Base-by-base conservation (phyloP, 1,284 basidiomycete genomes). In the Heterobasidion annosum region DNA sequence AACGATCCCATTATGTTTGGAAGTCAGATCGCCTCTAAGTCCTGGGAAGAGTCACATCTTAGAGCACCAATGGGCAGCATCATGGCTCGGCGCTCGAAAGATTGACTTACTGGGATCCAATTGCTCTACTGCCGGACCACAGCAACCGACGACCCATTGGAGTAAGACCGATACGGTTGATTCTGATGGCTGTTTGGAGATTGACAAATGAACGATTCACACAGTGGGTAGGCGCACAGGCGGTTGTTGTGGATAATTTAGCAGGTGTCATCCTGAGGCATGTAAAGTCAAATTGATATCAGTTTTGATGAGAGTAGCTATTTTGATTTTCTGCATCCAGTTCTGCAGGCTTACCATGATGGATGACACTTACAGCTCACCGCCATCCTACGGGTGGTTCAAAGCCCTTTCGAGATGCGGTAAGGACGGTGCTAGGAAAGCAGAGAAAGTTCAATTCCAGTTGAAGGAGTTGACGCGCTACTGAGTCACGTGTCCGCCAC, bases 41-140 rank as follows among this genome's bases (percentile, higher is more conserved):
- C 45, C 52, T 58, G 58, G 58, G 49, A 50, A 57, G 56, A 58
- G 32, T 35, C 19, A 12, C 25, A 25, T 25, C 25, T 10, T 10
- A 40, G n/a, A 40, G 37, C 37, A n/a, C 37, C 37, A 40, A 40
- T 40, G 37, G n/a, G 37, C 37, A 40, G 6, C 37, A 40, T 10
- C 37, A 40, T 40, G 37, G 37, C 37, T 8, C 37, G n/a, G 25
- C 25, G 25, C 25, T 25, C 25, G 5, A 25, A 25, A 3, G 25
- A 25, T 25, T 25, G 25, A 25, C 25, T 25, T 25, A 25, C 25
- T 25, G 25, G 37, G 37, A 40, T 40, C 37, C 37, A 40, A 40
- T 40, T 12, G 37, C n/a, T n/a, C 37, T 40, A 40, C 37, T 40
- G 37, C 37, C 37, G 37, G 37, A 25, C n/a, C 37, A 40, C 37